Conservation (phyloP, 2,329 filamentous ascomycete genomes). For the Sclerotinia nivalis region DNA sequence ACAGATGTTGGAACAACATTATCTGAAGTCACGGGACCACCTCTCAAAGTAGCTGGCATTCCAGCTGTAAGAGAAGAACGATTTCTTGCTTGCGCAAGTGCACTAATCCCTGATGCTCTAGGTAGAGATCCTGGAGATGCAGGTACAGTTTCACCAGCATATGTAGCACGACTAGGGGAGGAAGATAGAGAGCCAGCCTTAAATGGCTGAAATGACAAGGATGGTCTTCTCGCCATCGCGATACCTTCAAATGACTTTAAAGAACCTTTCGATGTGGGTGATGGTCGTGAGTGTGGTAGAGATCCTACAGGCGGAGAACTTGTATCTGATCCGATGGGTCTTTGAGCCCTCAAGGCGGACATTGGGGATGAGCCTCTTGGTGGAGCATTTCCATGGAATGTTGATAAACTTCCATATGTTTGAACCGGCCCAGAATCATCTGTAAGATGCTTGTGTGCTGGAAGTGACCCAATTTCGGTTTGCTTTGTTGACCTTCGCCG, state of each 20-base stretch:
- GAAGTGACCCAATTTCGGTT: slow-evolving; percentile 71
- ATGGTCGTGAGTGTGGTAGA: slow-evolving; percentile 42
- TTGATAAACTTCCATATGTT: slow-evolving; percentile 86
- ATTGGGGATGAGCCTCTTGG: slow-evolving; percentile 81
- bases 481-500: slow-evolving; percentile 43
- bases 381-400: slow-evolving; percentile 80
- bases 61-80: slow-evolving; percentile 72
- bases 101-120: slow-evolving; percentile 50
- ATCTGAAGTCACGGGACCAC: slow-evolving; percentile 62
- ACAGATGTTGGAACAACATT: slow-evolving; percentile 63
- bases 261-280: slow-evolving; percentile 40
- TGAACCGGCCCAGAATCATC: slow-evolving; percentile 65
- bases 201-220: slow-evolving; percentile 91
- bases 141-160: slow-evolving; percentile 43
- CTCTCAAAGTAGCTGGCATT: slow-evolving; percentile 71
- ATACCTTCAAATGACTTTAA: slow-evolving; percentile 51
- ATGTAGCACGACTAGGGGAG: slow-evolving; percentile 61
- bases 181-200: slow-evolving; percentile 94
- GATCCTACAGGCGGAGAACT: slow-evolving; percentile 58
- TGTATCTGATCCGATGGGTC: slow-evolving; percentile 59
- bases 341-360: slow-evolving; percentile 74
- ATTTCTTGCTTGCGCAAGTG: slow-evolving; percentile 62
- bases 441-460: slow-evolving; percentile 56
- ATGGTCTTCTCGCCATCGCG: slow-evolving; percentile 66
- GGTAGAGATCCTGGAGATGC: slow-evolving; percentile 57